Evolutionary conservation across 192 early-diverging fungal genomes (phyloP).

Genomic region (Umbelopsis vinacea): DNA sequence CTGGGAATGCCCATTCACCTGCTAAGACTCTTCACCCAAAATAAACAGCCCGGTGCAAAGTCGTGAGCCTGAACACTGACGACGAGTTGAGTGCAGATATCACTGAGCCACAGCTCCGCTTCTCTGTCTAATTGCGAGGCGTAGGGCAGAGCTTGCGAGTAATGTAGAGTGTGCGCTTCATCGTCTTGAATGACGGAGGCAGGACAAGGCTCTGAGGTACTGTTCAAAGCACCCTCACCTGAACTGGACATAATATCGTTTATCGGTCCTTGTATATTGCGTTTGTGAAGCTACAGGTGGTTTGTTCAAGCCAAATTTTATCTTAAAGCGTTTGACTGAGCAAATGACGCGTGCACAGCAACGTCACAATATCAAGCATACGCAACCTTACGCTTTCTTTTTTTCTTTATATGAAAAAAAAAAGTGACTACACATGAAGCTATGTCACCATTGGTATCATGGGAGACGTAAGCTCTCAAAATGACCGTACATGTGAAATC

Average conservation of each 20-base stretch:
- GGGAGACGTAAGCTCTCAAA: background rate
- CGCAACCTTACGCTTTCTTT: background rate
- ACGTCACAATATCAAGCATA: constrained; percentile 2
- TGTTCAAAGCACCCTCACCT: background rate
- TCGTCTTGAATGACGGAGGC: constrained; percentile 41
- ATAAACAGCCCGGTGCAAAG: constrained; percentile 54
- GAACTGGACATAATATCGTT: background rate
- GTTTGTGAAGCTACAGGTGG: background rate
- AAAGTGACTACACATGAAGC: background rate
- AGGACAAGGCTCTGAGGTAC: constrained; percentile 20
- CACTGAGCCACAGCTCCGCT: constrained; percentile 46
- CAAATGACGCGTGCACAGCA: constrained; percentile 21
- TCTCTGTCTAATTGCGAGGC: constrained; percentile 39
- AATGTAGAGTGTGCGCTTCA: constrained; percentile 37
- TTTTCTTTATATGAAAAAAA: no score
- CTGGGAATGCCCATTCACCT: constrained; percentile 37
- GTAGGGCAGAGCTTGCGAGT: constrained; percentile 47
- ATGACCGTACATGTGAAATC: background rate
- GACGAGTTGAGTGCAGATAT: constrained; percentile 52
- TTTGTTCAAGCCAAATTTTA: background rate
- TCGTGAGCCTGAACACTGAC: constrained; percentile 55
- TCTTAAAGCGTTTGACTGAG: background rate
- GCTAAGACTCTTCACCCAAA: constrained; percentile 63
- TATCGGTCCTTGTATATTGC: background rate
- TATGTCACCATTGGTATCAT: background rate